Base-by-base conservation (phyloP, 2,329 filamentous ascomycete species). In the Alternaria arborescens region DNA sequence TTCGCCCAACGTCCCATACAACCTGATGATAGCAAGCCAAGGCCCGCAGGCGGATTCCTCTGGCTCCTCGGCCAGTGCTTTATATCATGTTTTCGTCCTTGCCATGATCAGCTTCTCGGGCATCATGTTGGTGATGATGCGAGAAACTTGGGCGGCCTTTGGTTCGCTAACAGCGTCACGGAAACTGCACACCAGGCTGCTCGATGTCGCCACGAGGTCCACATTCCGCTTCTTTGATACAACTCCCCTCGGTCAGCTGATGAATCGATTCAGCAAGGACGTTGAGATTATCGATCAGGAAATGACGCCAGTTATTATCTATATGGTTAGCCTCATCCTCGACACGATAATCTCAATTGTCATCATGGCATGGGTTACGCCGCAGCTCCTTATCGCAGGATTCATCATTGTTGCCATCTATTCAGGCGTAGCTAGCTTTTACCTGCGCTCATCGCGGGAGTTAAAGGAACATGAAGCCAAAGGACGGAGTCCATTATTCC, bases 401-500 rank as follows among this genome's bases (percentile, higher is more conserved):
- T 48, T 5, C 44, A 14, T 48, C 7, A 48, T 48, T 28, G 16
- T 48, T 22, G 8, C 16, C 6, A 48, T 48, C 5, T 48, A 48
- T 48, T 14, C 34, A n/a, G 44, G 44, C 44, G 11, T 34, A 34
- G 44, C 44, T 8, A 34, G 0, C 10, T 48, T 48, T 10, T 48
- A 48, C 28, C n/a, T 48, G 11, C 44, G 44, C 44, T 48, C 44
- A 5, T 48, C 44, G 14, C 44, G 44, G 30, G 28, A 48, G 44
- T n/a, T 48, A 14, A 48, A 48, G 44, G 44, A 48, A n/a, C 44
- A 48, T n/a, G 44, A 48, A n/a, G 44, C 44, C 11, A 48, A n/a
- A 14, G 44, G 44, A 7, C 44, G 44, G 28, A 48, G 44, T 48
- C 44, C 44, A 48, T n/a, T 48, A 8, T 48, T 48, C 44, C 44